Percentiles rank a stretch among this genome's conserved stretches.
phyloP scores from a whole-genome alignment of 345 rosid genomes.

The Salix caprea region DNA sequence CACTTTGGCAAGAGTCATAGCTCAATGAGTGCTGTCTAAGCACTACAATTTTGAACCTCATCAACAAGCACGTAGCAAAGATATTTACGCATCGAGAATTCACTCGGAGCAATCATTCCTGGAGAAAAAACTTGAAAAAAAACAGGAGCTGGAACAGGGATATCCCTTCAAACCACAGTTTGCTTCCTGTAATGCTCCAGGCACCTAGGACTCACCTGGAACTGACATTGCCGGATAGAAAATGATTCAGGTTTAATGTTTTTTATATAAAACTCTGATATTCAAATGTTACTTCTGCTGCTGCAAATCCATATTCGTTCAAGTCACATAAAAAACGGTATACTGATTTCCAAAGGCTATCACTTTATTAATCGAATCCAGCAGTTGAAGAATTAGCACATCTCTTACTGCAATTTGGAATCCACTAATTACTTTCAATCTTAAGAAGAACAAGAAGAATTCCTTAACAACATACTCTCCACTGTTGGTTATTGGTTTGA shows the following conservation, averaged over 20 bases:
- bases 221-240: too few relatives aligned
- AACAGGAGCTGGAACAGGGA: too few relatives aligned
- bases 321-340: neutral
- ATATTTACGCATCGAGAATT: too few relatives aligned
- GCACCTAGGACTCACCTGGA: too few relatives aligned
- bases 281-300: neutral
- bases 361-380: neutral
- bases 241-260: too few relatives aligned
- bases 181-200: too few relatives aligned
- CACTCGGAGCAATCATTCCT: too few relatives aligned
- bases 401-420: neutral
- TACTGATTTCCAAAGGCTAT: neutral
- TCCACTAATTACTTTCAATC: neutral
- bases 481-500: neutral
- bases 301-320: neutral
- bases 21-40: neutral
- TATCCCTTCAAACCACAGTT: too few relatives aligned
- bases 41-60: neutral
- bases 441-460: neutral
- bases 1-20: neutral
- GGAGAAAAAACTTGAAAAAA: too few relatives aligned
- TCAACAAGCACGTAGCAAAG: too few relatives aligned
- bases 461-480: constrained; percentile 14
- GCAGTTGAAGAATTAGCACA: neutral
- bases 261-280: too few relatives aligned